Conservation (phyloP, 352 stramenopile species). For the Pythium brassicae region DNA sequence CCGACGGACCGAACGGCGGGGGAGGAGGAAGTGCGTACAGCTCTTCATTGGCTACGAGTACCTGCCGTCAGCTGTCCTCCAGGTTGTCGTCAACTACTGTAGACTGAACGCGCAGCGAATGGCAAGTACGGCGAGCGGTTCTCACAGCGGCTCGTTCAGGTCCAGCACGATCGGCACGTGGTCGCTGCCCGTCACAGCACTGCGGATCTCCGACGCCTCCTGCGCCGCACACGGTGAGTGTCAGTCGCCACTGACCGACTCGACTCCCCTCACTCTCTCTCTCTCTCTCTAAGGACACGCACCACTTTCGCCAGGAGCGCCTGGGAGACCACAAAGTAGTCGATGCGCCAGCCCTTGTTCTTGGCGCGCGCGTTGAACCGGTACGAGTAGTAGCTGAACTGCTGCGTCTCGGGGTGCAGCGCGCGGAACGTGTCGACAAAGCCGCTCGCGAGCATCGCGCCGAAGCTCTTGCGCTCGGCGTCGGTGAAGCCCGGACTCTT, state of each 20-base stretch:
- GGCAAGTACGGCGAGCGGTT: neutral
- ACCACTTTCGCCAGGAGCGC: conserved; percentile 56
- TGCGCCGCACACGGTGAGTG: conserved; percentile 7
- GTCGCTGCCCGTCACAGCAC: conserved; percentile 64
- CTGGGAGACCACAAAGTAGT: conserved; percentile 81
- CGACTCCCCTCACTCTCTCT: no score
- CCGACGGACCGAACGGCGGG: neutral
- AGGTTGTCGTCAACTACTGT: no score
- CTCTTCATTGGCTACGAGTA: no score
- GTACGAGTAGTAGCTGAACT: conserved; percentile 84
- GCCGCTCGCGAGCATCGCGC: conserved; percentile 43
- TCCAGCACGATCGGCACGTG: conserved; percentile 76
- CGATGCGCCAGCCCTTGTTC: conserved; percentile 85
- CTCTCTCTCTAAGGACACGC: no score
- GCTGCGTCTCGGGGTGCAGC: conserved; percentile 52
- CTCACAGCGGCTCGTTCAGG: conserved; percentile 23
- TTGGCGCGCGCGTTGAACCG: conserved; percentile 69
- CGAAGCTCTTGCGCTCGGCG: conserved; percentile 74
- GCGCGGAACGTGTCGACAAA: conserved; percentile 78
- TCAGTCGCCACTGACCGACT: neutral
- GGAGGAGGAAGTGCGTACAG: no score
- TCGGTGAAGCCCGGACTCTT: conserved; percentile 79
- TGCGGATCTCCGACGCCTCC: conserved; percentile 57
- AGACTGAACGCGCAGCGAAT: no score
- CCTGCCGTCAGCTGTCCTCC: no score